phyloP scores from a whole-genome alignment of 495 filamentous ascomycete genomes.

The Clohesyomyces aquaticus region DNA sequence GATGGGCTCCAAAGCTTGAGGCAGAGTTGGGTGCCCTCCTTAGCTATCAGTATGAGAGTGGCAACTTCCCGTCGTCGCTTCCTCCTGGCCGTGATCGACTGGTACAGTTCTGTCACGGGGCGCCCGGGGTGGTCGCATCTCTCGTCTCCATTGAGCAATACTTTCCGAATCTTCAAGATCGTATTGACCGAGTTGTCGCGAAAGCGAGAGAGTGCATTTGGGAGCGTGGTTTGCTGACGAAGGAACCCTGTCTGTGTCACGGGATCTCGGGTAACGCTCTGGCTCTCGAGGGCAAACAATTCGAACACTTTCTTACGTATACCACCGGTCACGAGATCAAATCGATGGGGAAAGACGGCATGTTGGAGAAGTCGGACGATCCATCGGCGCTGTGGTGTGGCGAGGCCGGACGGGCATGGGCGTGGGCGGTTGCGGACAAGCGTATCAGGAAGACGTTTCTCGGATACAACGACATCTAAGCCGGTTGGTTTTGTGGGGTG shows the following conservation, averaged over 20 bases:
- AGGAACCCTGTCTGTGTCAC: conserved; percentile 67
- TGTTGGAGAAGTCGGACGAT: conserved; percentile 49
- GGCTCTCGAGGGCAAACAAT: conserved; percentile 48
- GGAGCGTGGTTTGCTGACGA: conserved; percentile 59
- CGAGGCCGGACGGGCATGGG: conserved; percentile 56
- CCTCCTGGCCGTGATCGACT: conserved; percentile 53
- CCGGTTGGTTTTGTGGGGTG: background rate
- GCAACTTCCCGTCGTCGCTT: conserved; percentile 51
- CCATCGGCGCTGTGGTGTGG: conserved; percentile 51
- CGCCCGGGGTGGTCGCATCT: conserved; percentile 62
- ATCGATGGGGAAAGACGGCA: conserved; percentile 51
- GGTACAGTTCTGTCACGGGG: conserved; percentile 71
- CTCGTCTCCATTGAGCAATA: conserved; percentile 54
- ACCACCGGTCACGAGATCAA: conserved; percentile 56
- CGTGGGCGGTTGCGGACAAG: conserved; percentile 52
- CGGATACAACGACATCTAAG: conserved; percentile 54
- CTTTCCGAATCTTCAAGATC: conserved; percentile 53
- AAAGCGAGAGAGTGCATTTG: conserved; percentile 55
- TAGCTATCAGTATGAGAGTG: conserved; percentile 51
- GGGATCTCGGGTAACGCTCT: conserved; percentile 67
- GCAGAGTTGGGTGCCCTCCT: conserved; percentile 53
- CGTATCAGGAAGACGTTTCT: conserved; percentile 48
- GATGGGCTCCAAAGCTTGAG: conserved; percentile 50
- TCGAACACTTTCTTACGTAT: conserved; percentile 58
- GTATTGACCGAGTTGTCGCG: conserved; percentile 54